Percentiles rank a stretch among this genome's conserved stretches.
Evolutionary conservation across 1,284 basidiomycete species (phyloP).

Genomic region (Tilletiopsis washingtonensis): DNA sequence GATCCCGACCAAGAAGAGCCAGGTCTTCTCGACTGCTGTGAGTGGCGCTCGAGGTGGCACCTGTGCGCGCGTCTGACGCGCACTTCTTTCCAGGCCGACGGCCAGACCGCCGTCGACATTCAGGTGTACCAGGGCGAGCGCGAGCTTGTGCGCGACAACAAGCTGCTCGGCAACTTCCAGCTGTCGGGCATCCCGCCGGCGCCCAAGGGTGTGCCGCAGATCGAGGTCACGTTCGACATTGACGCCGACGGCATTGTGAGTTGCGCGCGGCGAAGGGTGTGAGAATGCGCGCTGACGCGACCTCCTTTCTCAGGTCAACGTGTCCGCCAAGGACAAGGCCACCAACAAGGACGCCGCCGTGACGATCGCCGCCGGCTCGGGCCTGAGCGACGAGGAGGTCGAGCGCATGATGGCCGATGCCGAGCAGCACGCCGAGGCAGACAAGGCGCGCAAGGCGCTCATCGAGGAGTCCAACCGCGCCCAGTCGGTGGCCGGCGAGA

Average conservation of each 20-base stretch:
- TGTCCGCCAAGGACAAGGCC: slow-evolving; percentile 92
- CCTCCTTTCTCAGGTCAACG: no score
- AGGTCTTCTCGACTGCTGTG: slow-evolving; percentile 96
- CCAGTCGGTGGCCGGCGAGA: slow-evolving; percentile 87
- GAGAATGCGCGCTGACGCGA: no score
- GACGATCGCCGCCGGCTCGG: slow-evolving; percentile 94
- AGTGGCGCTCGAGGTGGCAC: no score
- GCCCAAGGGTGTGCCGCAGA: slow-evolving; percentile 95
- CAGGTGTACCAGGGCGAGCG: slow-evolving; percentile 97
- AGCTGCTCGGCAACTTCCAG: slow-evolving; percentile 99
- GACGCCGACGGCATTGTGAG: slow-evolving; percentile 96
- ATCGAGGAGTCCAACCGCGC: slow-evolving; percentile 98
- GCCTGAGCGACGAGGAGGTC: slow-evolving; percentile 91
- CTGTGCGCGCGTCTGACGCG: no score
- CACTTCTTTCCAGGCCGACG: no score
- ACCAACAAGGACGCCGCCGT: slow-evolving; percentile 94
- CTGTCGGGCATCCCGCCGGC: slow-evolving; percentile 94
- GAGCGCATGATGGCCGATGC: slow-evolving; percentile 94
- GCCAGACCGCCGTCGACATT: slow-evolving; percentile 72
- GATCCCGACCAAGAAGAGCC: slow-evolving; percentile 98
- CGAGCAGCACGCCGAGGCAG: slow-evolving; percentile 68
- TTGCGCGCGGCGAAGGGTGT: no score
- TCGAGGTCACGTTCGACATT: slow-evolving; percentile 98
- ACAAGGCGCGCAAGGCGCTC: slow-evolving; percentile 72
- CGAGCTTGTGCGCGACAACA: slow-evolving; percentile 95